Conservation (phyloP, 768 basidiomycete species). For the Trametes elegans region DNA sequence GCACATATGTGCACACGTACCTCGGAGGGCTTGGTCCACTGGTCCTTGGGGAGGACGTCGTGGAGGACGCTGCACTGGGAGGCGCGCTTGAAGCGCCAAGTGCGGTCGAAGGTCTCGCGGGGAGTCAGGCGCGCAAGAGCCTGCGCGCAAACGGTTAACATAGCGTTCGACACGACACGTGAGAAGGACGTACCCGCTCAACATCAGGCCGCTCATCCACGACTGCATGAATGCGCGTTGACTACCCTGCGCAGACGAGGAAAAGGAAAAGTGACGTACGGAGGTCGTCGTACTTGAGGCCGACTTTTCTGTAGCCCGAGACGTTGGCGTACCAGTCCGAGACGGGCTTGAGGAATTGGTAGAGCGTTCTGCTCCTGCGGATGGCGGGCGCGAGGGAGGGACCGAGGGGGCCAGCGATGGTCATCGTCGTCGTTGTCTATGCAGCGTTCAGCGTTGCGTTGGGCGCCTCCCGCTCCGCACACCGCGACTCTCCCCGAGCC, state of each 20-base stretch:
- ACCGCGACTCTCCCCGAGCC: constrained; percentile 25
- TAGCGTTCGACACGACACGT: background rate
- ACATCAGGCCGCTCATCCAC: constrained; percentile 77
- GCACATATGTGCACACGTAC: constrained; percentile 38
- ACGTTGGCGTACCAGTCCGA: constrained; percentile 81
- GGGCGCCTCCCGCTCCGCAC: constrained; percentile 6
- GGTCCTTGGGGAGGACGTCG: constrained; percentile 71
- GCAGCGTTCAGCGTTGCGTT: constrained; percentile 10
- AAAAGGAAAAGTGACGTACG: constrained; percentile 49
- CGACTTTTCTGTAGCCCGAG: constrained; percentile 81
- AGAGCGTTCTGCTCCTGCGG: constrained; percentile 64
- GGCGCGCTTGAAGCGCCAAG: constrained; percentile 84
- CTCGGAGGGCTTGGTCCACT: constrained; percentile 76
- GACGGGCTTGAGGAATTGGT: constrained; percentile 68
- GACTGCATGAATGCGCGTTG: constrained; percentile 39
- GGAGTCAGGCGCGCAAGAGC: constrained; percentile 80
- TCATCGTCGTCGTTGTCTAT: constrained; percentile 27
- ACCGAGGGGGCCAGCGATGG: constrained; percentile 63
- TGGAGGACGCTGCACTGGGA: constrained; percentile 80
- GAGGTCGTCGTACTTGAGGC: constrained; percentile 94
- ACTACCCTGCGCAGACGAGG: background rate
- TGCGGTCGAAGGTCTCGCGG: constrained; percentile 84
- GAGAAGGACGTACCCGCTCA: constrained; percentile 74
- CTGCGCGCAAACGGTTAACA: constrained; percentile 39
- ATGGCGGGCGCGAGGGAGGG: constrained; percentile 76